These are phyloP conservation scores for Solanum lycopersicoides DNA, from an alignment of 257 asterid genomes.

Conservation along the genomic window DNA sequence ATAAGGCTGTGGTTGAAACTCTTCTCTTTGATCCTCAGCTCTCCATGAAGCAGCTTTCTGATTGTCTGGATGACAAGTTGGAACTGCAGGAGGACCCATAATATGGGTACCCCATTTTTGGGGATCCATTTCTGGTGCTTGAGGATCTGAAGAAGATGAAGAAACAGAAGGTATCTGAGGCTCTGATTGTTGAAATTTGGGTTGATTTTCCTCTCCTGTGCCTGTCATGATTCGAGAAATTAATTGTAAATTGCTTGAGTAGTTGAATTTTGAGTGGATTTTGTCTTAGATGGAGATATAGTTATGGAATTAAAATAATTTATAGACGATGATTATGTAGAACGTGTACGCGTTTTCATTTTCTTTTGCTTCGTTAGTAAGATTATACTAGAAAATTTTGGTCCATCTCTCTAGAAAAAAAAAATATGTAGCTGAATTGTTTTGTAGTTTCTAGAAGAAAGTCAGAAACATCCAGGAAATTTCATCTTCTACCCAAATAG, in stretches of 20 bases:
- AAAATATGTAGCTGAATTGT: not conserved
- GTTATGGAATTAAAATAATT: not conserved
- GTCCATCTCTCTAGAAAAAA: too few species aligned
- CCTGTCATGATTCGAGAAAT: not conserved
- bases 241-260: not conserved
- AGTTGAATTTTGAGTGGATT: not conserved
- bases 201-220: not conserved
- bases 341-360: not conserved
- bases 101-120: conserved; percentile 72
- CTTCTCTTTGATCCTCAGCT: conserved; percentile 24
- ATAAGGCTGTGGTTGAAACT: conserved; percentile 33
- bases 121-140: conserved; percentile 16
- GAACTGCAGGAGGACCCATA: conserved; percentile 76
- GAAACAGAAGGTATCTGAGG: not conserved
- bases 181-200: not conserved
- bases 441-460: not conserved
- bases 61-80: conserved; percentile 56
- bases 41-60: conserved; percentile 70
- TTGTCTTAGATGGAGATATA: not conserved
- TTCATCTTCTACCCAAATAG: not conserved
- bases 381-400: not conserved
- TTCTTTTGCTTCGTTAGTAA: not conserved
- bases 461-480: not conserved
- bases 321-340: not conserved
- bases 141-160: not conserved